Evolutionary conservation across 805 yeast genomes (phyloP), one percentile per base, ranked within the genome.

Genomic region (Saccharomyces mikatae): DNA sequence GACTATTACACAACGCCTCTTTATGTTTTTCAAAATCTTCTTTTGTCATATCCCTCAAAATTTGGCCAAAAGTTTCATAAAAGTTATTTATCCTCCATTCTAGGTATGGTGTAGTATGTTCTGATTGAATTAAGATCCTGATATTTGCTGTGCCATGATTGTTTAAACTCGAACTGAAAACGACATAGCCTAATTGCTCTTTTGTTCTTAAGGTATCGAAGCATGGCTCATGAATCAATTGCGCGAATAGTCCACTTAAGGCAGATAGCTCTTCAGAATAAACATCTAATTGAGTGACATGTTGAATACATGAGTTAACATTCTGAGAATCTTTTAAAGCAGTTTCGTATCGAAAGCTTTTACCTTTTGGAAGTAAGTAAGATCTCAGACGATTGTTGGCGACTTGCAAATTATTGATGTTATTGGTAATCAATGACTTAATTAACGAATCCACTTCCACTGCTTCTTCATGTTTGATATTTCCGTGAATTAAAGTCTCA

Each of bases 111-210:
- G 94, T 76, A 1, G 88, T 71, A 66, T 86, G 81, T 68, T 89
- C 97, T 56, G 94, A 84, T 72, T 92, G 99, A 51, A 91, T 78
- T 60, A 91, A 73, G 13, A 94, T 71, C 62, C 94, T 77, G 60
- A 83, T 79, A 46, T 68, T 66, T 14, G 66, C 63, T 5, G 86
- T 80, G 24, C 94, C 84, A 65, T 95, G 80, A 2, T 88, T 80
- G 56, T 77, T 77, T 57, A 86, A 75, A 27, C 79, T 73, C 0
- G 95, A 87, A 47, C 94, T 83, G 66, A 89, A 89, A 0, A 92
- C 99, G 58, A 92, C 90, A 64, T 92, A 92, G 1, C 99, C 99
- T 31, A 92, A 77, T 70, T 94, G 98, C 72, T 92, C 98, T 62
- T 89, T 86, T 6, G 99, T 92, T 70, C 99, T 80, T 55, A 92